A percentile compares a stretch with the other conserved stretches of the same genome.
phyloP scores from a whole-genome alignment of 2,329 filamentous ascomycete species.

The Thielaviopsis punctulata region DNA sequence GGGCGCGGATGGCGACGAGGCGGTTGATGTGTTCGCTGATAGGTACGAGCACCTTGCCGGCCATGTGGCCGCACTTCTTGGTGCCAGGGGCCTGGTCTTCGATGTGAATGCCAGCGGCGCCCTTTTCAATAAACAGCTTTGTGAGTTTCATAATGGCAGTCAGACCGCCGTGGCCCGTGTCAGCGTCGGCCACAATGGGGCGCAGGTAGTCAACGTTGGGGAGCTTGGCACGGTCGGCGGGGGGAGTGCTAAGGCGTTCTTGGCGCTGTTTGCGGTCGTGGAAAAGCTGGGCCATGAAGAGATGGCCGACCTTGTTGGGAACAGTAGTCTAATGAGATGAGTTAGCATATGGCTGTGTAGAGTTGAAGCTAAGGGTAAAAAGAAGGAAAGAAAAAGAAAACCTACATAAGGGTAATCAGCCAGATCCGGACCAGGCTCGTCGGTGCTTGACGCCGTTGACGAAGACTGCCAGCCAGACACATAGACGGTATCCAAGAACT shows the following conservation, averaged over 20 bases:
- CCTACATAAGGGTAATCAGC: constrained; percentile 87
- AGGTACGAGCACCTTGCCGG: constrained; percentile 91
- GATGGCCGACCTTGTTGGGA: constrained; percentile 91
- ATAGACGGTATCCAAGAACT: constrained; percentile 96
- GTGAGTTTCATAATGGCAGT: constrained; percentile 99
- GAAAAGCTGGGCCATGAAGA: constrained; percentile 98
- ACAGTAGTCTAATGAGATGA: constrained; percentile 58
- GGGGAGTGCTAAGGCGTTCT: constrained; percentile 66
- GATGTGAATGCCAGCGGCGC: constrained; percentile 93
- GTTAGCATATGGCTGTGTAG: background rate
- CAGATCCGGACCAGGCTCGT: constrained; percentile 93
- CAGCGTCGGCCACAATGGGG: constrained; percentile 90
- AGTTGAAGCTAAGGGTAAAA: background rate
- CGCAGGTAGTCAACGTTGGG: constrained; percentile 84
- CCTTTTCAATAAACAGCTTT: constrained; percentile 92
- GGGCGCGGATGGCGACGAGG: constrained; percentile 85
- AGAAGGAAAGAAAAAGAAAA: constrained; percentile 10
- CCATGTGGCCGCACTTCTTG: constrained; percentile 99
- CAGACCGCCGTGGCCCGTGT: constrained; percentile 90
- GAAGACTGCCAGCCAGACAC: constrained; percentile 98
- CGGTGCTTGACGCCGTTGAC: constrained; percentile 82
- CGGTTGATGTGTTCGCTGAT: constrained; percentile 98
- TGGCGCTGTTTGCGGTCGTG: constrained; percentile 98
- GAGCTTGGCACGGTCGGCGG: constrained; percentile 52
- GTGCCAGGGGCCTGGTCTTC: constrained; percentile 96